Base-by-base conservation (phyloP, 306 rosid genomes). In the Prunus mume region DNA sequence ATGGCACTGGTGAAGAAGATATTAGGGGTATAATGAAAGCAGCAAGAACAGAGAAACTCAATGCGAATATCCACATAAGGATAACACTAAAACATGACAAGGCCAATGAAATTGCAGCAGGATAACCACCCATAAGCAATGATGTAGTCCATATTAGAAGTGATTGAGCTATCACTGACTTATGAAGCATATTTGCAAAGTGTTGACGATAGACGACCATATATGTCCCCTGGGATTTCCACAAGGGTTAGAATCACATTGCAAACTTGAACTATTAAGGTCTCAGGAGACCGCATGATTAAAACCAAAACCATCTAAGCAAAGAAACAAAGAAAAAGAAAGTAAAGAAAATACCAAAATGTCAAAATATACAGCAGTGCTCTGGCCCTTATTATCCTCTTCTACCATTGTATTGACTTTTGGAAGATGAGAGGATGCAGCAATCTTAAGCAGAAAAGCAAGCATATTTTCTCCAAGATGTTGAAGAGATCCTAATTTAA, bases 401-500 rank as follows among this genome's bases (percentile, higher is more conserved):
- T 83, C 71, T 78, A 78, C 88, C 51, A 65, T 75, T 84, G 81
- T 75, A 41, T 73, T 85, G 77, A 51, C 81, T 74, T 79, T 75
- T 9, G 97, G 93, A 90, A 92, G 83, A 43, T 92, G 80, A 74
- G 97, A 67, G 68, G 95, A 88, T 22, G 95, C 86, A 74, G 89
- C 93, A 74, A 79, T 22, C 63, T 87, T 91, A 79, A 90, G 90
- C 86, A 95, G 87, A 90, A 90, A 95, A 77, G 96, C 90, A 83
- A 95, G 97, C 97, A 95, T 92, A 80, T 95, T 95, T 79, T 95
- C 98, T 77, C 98, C 98, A 78, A 95, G 96, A 84, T 92, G 98
- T 82, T 95, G 98, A 85, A 95, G 93, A 82, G 98, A 92, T 72
- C 98, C 98, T 77, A 81, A 49, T 76, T 83, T 88, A 69, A 92